Percentiles rank a stretch among this genome's conserved stretches.
phyloP scores from a whole-genome alignment of 208 protist species.

The Herpetomonas samuelpessoai region DNA sequence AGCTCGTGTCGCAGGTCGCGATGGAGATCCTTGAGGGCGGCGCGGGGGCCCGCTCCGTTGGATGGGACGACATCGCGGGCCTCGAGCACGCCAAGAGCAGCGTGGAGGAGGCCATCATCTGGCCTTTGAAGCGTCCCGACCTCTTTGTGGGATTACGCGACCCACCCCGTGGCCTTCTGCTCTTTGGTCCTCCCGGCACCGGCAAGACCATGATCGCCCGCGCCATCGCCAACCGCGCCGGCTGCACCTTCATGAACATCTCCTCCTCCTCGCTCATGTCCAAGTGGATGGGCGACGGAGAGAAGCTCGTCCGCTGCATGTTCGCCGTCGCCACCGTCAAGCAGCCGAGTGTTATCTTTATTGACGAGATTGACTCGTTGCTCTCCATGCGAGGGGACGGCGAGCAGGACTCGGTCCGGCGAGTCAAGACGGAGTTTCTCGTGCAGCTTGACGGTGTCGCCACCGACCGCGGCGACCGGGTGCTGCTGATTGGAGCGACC shows the following conservation, averaged over 20 bases:
- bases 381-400: constrained; percentile 78
- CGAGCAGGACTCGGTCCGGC: constrained; percentile 82
- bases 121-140: constrained; percentile 71
- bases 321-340: constrained; percentile 87
- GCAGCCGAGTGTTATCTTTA: constrained; percentile 91
- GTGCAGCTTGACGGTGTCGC: constrained; percentile 94
- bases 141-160: constrained; percentile 78
- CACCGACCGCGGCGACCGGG: constrained; percentile 63
- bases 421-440: constrained; percentile 99
- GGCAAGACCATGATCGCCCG: constrained; percentile 93
- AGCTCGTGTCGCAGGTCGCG: constrained; percentile 68
- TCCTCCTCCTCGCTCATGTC: constrained; percentile 83
- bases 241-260: constrained; percentile 90
- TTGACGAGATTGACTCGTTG: constrained; percentile 95
- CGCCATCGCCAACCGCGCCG: constrained; percentile 79
- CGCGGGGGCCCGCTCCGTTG: constrained; percentile 34
- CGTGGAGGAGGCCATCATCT: constrained; percentile 79
- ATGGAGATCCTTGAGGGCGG: constrained; percentile 71
- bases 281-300: constrained; percentile 91
- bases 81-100: constrained; percentile 77
- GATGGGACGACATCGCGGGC: constrained; percentile 82
- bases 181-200: constrained; percentile 91
- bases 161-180: constrained; percentile 85
- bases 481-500: constrained; percentile 90
- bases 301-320: constrained; percentile 89